Evolutionary conservation across 345 rosid species (phyloP), one percentile per base, ranked within the genome.

Genomic region (Citrus medica): DNA sequence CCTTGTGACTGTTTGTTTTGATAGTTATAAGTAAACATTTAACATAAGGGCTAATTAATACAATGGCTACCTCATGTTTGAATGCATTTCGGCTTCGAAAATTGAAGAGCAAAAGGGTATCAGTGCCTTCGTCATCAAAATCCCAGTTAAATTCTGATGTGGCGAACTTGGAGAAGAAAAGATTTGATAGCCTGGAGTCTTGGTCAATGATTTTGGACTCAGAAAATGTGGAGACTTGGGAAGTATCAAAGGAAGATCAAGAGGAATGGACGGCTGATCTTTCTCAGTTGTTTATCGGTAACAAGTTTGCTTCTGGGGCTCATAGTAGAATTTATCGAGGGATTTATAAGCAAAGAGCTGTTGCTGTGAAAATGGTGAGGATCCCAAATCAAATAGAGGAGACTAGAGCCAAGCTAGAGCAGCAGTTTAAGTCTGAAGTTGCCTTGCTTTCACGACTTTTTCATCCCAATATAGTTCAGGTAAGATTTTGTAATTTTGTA

Each of bases 241-340:
- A 96, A 79, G 92, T 86, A 0, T 84, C 98, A 2, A 91, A 89
- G 76, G 97, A 92, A 51, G 97, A 95, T 80, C 89, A 89, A 82
- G 99, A 93, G 48, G 99, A 96, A 71, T 96, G 99, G 98, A 94
- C 95, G 0, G 99, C 98, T n/a, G 99, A 96, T 82, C 97, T 94
- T 33, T 96, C 99, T 0, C 99, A 96, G 85, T 78, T 96, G 37
- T 96, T 96, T 65, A 96, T 96, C 22, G 99, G 99, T 3, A 96
- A 96, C 87, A 96, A 94, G 85, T 96, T 96, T 48, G 99, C 99
- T 21, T 96, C 98, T 0, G 99, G 99, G 1, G 98, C 99, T 40
- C 97, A 96, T 42, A 89, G 93, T 17, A 83, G 99, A 84, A 94
- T 96, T 48, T 96, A 96, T 40, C 86, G 99, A 7, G 99, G 99